Base-by-base conservation (phyloP, 73 alveolate genomes). In the Effrenium voratum region DNA sequence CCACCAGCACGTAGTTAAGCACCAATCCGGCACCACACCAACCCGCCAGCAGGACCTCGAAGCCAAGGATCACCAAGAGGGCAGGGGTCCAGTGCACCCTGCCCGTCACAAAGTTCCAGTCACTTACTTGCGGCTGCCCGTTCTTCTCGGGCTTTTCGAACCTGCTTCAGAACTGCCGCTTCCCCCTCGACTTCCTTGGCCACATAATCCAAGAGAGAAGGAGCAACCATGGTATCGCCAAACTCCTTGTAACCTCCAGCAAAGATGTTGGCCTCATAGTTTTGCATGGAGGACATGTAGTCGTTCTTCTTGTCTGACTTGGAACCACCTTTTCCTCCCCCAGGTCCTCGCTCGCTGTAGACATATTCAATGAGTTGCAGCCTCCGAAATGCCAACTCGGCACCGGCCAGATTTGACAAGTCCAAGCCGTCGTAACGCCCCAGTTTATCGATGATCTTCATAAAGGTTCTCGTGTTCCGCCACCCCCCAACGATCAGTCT, bases 71-170 rank as follows among this genome's bases (percentile, higher is more conserved):
- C n/a, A n/a, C n/a, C n/a, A n/a, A n/a, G n/a, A n/a, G n/a, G n/a
- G n/a, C n/a, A 76, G 87, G 87, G 36, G 36, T 76, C 63, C 87
- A 40, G 4, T 76, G 60, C 34, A 2, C 87, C 87, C 40, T 41
- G 36, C 63, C 32, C 28, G n/a, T 3, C 32, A 40, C 3, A 36
- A 13, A 5, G 49, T 2, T 32, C 28, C n/a, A 40, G 60, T 26
- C 38, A 76, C 60, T 76, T 76, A 45, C 60, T 76, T 36, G 92
- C 92, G 28, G 92, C 92, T 15, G 70, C 75, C 34, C 92, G 70
- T 75, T 81, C 92, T 32, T 81, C 92, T 2, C 92, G 92, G 32
- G 92, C 92, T 47, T 81, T 81, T 34, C 92, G 72, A 36, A 81
- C 73, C 63, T 81, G 92, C 47, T 81, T 81, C 75, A 81, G 5